These are phyloP conservation scores for Vitis riparia DNA, from an alignment of 164 flowering plant genomes.

Conservation along the genomic window DNA sequence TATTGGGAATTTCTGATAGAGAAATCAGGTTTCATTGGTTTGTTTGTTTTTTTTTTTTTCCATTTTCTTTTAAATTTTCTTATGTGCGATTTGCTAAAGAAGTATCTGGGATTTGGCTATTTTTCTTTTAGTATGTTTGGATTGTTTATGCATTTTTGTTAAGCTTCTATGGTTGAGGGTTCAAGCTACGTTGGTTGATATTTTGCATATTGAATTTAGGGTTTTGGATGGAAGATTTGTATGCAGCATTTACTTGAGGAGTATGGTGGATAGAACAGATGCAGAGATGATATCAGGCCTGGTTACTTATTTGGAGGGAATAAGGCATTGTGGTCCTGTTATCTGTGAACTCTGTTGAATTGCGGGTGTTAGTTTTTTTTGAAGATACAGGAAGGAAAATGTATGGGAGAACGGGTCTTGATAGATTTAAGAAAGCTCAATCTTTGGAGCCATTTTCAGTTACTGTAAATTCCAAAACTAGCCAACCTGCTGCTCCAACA, in stretches of 20 bases:
- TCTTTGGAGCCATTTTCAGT: constrained; percentile 87
- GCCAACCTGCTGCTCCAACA: constrained; percentile 19
- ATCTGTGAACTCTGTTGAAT: not conserved
- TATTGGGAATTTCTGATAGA: too few relatives aligned
- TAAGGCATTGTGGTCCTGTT: not conserved
- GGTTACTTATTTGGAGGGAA: not conserved
- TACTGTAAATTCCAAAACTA: constrained; percentile 34
- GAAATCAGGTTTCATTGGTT: too few relatives aligned
- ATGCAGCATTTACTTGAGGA: constrained; percentile 3
- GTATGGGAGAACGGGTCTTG: constrained; percentile 93
- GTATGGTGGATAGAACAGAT: not conserved
- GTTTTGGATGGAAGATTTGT: not conserved
- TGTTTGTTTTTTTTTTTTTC: too few relatives aligned
- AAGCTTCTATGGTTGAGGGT: too few relatives aligned
- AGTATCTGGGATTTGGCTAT: too few relatives aligned
- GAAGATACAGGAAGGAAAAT: constrained; percentile 28
- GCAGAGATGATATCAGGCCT: not conserved
- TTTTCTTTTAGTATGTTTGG: too few relatives aligned
- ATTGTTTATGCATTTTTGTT: too few relatives aligned
- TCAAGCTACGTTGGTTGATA: not conserved
- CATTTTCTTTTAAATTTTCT: too few relatives aligned
- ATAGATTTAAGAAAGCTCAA: constrained; percentile 91
- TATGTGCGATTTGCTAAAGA: too few relatives aligned
- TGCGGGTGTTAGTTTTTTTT: not conserved
- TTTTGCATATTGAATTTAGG: not conserved